Conservation (phyloP, 2,329 filamentous ascomycete genomes). For the Colletotrichum limetticola region DNA sequence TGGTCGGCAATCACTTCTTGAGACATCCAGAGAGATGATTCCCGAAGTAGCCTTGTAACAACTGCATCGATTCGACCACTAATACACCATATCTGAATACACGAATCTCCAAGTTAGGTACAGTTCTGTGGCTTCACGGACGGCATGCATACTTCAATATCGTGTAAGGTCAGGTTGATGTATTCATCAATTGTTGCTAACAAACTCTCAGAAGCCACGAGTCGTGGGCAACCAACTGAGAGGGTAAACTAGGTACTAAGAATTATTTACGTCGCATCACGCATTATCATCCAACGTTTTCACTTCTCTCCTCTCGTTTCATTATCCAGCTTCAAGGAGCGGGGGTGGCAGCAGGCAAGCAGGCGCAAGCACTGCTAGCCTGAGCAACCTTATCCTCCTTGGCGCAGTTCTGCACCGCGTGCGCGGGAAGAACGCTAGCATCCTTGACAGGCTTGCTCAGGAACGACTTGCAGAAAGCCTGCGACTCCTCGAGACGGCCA, state of each 20-base stretch:
- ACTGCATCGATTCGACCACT: too few relatives aligned
- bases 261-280: neutral
- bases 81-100: too few relatives aligned
- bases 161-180: too few relatives aligned
- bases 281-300: neutral
- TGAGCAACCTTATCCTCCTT: slow-evolving; percentile 37
- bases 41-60: too few relatives aligned
- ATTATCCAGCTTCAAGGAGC: slow-evolving; percentile 4
- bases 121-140: too few relatives aligned
- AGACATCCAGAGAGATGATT: too few relatives aligned
- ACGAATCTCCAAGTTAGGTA: too few relatives aligned
- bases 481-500: slow-evolving; percentile 45
- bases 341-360: slow-evolving; percentile 38
- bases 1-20: too few relatives aligned
- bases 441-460: slow-evolving; percentile 34
- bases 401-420: slow-evolving; percentile 37
- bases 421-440: slow-evolving; percentile 35
- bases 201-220: neutral
- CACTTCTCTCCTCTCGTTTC: fast-evolving
- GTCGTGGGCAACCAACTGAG: slow-evolving; percentile 2
- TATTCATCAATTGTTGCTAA: slow-evolving; percentile 6
- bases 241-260: slow-evolving; percentile 9
- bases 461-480: slow-evolving; percentile 45
- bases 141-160: too few relatives aligned
- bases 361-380: slow-evolving; percentile 38